Conservation (phyloP, 768 basidiomycete genomes). For the Fistulinella prunicolor region DNA sequence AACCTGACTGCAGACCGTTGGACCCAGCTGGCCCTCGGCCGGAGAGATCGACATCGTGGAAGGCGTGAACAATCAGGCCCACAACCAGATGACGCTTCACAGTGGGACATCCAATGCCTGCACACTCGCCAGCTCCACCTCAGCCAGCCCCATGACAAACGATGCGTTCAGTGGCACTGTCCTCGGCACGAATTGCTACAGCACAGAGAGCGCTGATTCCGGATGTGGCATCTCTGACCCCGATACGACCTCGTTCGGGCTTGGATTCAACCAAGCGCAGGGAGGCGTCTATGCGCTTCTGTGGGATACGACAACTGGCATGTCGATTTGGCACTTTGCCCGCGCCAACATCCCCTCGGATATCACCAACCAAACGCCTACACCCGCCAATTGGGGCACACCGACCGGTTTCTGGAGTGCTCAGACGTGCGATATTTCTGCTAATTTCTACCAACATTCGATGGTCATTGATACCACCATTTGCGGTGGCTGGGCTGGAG, state of each 20-base stretch:
- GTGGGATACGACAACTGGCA: slow-evolving; percentile 47
- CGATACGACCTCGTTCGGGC: slow-evolving; percentile 41
- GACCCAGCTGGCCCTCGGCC: slow-evolving; percentile 48
- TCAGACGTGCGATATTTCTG: slow-evolving; percentile 43
- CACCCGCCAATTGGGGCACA: slow-evolving; percentile 49
- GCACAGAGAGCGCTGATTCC: slow-evolving; percentile 37
- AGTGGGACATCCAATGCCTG: slow-evolving; percentile 43
- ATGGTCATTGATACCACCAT: slow-evolving; percentile 41
- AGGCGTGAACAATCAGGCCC: slow-evolving; percentile 57
- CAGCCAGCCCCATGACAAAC: too few species aligned
- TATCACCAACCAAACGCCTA: slow-evolving; percentile 42
- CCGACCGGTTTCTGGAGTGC: slow-evolving; percentile 54
- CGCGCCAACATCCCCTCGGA: slow-evolving; percentile 51
- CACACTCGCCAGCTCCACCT: slow-evolving; percentile 13
- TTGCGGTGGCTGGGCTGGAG: slow-evolving; percentile 31
- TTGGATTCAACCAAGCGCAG: slow-evolving; percentile 30
- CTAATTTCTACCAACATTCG: slow-evolving; percentile 52
- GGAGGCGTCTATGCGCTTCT: slow-evolving; percentile 58
- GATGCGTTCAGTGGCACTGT: slow-evolving; percentile 19
- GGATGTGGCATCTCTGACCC: slow-evolving; percentile 52
- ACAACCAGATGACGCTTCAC: slow-evolving; percentile 68
- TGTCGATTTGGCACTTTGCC: slow-evolving; percentile 56
- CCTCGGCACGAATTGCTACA: slow-evolving; percentile 38
- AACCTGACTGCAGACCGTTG: slow-evolving; percentile 36
- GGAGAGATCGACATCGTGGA: slow-evolving; percentile 78